Base-by-base conservation (phyloP, 176 grass and related monocot species). In the Triticum turgidum region DNA sequence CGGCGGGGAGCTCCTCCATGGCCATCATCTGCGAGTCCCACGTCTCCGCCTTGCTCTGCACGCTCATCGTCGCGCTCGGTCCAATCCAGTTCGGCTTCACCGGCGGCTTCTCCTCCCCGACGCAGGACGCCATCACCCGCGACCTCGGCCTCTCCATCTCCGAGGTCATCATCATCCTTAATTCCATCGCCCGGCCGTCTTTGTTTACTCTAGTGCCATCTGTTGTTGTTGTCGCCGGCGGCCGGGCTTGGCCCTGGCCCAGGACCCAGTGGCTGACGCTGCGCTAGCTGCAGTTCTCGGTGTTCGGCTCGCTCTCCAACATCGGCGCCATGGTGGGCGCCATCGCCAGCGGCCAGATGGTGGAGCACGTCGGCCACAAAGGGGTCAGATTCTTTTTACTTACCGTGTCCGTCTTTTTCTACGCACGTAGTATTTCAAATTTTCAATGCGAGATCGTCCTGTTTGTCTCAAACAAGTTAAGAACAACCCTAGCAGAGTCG, bases 61-160 rank as follows among this genome's bases (percentile, higher is more conserved):
- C 96, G 59, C 89, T 98, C 86, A 91, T 98, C 83, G 93, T 96
- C 49, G 93, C 93, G 6, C 90, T 96, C 41, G 96, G 96, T 0
- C 97, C 93, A 42, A 96, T 98, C 90, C 96, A 98, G 82, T 98
- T 96, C 82, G 96, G 96, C 44, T 98, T 98, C 90, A 96, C 93
- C 27, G 87, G 92, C 11, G 93, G 93, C 38, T 98, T 92, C 90
- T 92, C 91, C 8, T 98, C 96, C 15, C 96, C 93, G 4, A 92
- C 96, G 9, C 92, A 96, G 87, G 88, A 90, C 76, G 91, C 63
- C 72, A 94, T 96, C 88, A 95, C 92, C 41, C 24, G 61, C 11
- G 93, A 98, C 80, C 96, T 98, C 65, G 74, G 64, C 20, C 96
- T 98, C 79, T 89, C 96, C 70, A 76, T 98, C 81, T 89, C 93